Evolutionary conservation across 352 stramenopile species (phyloP), one percentile per base, ranked within the genome.

Genomic region (Globisporangium cystogenes): DNA sequence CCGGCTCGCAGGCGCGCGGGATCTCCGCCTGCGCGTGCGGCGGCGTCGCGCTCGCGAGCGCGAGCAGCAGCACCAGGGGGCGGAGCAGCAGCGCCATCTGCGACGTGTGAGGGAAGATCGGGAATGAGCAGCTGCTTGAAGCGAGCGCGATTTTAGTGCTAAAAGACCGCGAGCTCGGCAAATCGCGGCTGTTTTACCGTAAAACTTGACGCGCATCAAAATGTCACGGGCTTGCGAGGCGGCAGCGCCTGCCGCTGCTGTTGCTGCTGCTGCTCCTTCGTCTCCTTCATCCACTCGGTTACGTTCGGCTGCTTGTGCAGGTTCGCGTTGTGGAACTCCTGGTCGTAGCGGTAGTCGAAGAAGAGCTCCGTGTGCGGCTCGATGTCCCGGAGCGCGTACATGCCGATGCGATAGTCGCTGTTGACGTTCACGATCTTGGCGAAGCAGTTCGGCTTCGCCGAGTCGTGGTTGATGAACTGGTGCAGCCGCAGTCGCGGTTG

Each of bases 381-480:
- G 63, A 99, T 96, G 59, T 97, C 81, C 39, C 85, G 66, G 6
- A 81, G 70, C 16, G 95, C 93, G 74, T 91, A 99, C 33, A 99
- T 82, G 7, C 86, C 92, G 55, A 99, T 97, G 27, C 87, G 78
- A 50, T 88, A 87, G 66, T 98, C 87, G 31, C 93, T 96, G 60
- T 96, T 95, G 7, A 97, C 82, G 52, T 92, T 84, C 48, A 96
- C 82, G 57, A 96, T 94, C 63, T 90, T 92, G 33, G 89, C 80
- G 51, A 83, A 79, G 56, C 86, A 96, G 59, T 98, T 98, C 10
- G 89, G 83, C 57, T 73, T 74, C 45, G 65, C 64, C 43, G 76
- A 74, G 2, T 63, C 76, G 62, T 98, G 90, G 49, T 97, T 96
- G 48, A 95, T 90, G 76, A 95, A 98, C 65, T 90, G 46, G 14